Evolutionary conservation across 306 rosid species (phyloP), one percentile per base, ranked within the genome.

Genomic region (Medicago ruthenica): DNA sequence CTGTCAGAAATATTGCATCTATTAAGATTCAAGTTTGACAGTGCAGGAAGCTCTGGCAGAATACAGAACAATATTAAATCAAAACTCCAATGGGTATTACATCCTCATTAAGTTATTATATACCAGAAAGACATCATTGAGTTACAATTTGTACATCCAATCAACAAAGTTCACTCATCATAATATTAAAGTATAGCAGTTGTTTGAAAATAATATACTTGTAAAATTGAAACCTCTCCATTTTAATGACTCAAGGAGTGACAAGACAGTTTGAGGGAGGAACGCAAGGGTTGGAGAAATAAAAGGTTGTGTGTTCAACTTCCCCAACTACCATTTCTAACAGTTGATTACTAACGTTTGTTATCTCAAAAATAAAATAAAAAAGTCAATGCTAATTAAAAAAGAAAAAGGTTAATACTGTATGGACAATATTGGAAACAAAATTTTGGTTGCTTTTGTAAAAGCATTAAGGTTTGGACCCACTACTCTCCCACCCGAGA

Each of bases 1-100:
- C 76, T 75, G 64, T 87, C 89, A 55, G 96, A 60, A 76, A 95
- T 70, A 51, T 67, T 76, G 51, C 96, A 95, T 85, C 98, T 84
- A 77, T 87, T 90, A 51, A 95, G 92, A 85, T 95, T 95, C 89
- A 95, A 87, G 85, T 81, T 90, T 61, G 78, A 83, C 48, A 95
- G 83, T 7, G 83, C 75, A 55, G 89, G 86, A 80, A 86, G 91
- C 70, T 84, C 97, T 95, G 96, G 73, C 13, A 80, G 76, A 83
- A 47, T 76, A 77, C 77, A 70, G 20, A 58, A 79, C 80, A 80
- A 80, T 45, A 67, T 54, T 79, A 79, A 66, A 71, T 13, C 7
- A 84, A 82, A 57, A 57, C 41, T 58, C 51, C 73, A 78, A 40
- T 53, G 21, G 15, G 24, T 41, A 76, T 37, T 73, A 12, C 75